Conservation (phyloP, 2,329 filamentous ascomycete species). For the Fusarium annulatum region DNA sequence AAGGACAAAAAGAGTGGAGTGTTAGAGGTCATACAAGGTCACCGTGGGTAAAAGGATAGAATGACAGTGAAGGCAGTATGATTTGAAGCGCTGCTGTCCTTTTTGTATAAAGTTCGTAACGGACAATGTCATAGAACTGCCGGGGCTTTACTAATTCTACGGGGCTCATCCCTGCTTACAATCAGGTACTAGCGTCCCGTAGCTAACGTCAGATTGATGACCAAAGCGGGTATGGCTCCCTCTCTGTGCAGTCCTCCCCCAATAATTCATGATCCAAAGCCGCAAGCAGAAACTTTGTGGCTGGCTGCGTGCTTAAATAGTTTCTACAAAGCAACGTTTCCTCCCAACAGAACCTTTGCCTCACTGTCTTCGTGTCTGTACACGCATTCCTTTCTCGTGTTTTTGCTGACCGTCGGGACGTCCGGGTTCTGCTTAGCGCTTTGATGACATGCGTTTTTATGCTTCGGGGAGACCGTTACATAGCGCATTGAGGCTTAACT, state of each 20-base stretch:
- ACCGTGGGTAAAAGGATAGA: background rate
- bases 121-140: constrained; percentile 10
- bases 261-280: background rate
- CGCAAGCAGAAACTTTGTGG: background rate
- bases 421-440: constrained; percentile 20
- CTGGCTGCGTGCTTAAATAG: background rate
- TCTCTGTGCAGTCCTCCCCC: background rate
- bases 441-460: constrained; percentile 7
- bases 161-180: constrained; percentile 16
- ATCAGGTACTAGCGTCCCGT: constrained; percentile 20
- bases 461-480: constrained; percentile 26
- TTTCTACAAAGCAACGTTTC: background rate
- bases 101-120: constrained; percentile 21
- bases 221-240: constrained; percentile 4
- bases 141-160: background rate
- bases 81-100: constrained; percentile 7
- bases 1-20: too few species aligned
- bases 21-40: background rate
- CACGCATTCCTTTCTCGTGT: background rate
- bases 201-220: constrained; percentile 22
- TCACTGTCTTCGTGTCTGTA: background rate
- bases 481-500: constrained; percentile 21
- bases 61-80: background rate
- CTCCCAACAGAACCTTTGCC: background rate
- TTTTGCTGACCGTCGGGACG: background rate